A percentile compares a stretch with the other conserved stretches of the same genome.
These are phyloP conservation scores for Amaranthus palmeri DNA, from an alignment of 148 eudicot genomes.

Conservation along the genomic window DNA sequence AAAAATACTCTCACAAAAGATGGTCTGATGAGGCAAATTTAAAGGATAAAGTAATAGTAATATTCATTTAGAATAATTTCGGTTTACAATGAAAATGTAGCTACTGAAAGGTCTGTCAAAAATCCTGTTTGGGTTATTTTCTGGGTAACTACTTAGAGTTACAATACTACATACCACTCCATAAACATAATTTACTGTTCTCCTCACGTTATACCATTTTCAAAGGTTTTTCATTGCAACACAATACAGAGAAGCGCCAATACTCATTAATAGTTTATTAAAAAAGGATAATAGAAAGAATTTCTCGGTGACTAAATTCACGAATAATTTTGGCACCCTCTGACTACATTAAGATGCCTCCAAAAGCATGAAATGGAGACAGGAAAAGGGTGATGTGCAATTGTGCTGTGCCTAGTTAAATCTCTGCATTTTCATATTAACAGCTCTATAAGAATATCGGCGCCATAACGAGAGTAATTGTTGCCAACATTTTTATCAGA, in stretches of 20 bases:
- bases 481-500: conserved; percentile 93
- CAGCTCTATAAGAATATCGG: conserved; percentile 69
- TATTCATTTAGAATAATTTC: too few relatives aligned
- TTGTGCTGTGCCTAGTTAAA: conserved; percentile 11
- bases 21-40: too few relatives aligned
- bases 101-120: not conserved
- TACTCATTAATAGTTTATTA: conserved; percentile 5
- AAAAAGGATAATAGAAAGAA: conserved; percentile 14
- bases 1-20: too few relatives aligned
- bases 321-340: conserved; percentile 22
- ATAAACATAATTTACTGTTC: not conserved
- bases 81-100: not conserved
- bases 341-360: conserved; percentile 14
- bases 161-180: too few relatives aligned
- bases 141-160: too few relatives aligned
- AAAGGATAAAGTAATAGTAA: too few relatives aligned
- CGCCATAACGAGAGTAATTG: conserved; percentile 97
- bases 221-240: not conserved
- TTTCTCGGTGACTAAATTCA: conserved; percentile 11
- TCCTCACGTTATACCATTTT: not conserved
- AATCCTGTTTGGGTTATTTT: not conserved
- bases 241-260: not conserved
- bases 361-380: not conserved
- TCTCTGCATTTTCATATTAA: conserved; percentile 17
- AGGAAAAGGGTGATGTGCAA: conserved; percentile 11